A percentile compares a stretch with the other conserved stretches of the same genome.
These are phyloP conservation scores for Priceomyces castillae DNA, from an alignment of 805 yeast species.

Conservation along the genomic window DNA sequence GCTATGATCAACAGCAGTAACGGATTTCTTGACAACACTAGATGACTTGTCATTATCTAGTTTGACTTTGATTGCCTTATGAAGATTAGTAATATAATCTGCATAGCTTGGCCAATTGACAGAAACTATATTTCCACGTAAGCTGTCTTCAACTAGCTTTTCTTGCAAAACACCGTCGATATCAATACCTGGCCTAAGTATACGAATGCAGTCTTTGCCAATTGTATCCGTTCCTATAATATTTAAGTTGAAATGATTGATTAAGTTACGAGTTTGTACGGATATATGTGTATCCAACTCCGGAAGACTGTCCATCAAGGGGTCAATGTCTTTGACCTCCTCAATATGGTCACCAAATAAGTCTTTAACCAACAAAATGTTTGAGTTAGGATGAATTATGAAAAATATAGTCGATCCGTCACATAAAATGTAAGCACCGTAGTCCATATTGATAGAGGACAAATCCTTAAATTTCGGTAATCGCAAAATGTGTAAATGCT, in stretches of 20 bases:
- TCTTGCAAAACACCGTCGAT: conserved; percentile 50
- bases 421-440: conserved; percentile 78
- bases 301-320: conserved; percentile 61
- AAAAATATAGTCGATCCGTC: conserved; percentile 60
- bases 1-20: conserved; percentile 23
- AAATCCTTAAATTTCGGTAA: conserved; percentile 51
- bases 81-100: conserved; percentile 68
- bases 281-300: conserved; percentile 67
- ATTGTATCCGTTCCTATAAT: conserved; percentile 27
- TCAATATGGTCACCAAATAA: conserved; percentile 61
- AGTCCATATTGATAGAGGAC: conserved; percentile 44
- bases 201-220: conserved; percentile 46
- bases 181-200: conserved; percentile 66
- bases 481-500: conserved; percentile 42
- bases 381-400: conserved; percentile 69
- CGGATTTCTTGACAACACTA: conserved; percentile 25
- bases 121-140: conserved; percentile 38
- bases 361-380: conserved; percentile 66
- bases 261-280: conserved; percentile 59
- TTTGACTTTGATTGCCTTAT: conserved; percentile 56
- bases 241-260: conserved; percentile 47
- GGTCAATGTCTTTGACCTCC: conserved; percentile 44
- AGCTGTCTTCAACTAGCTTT: conserved; percentile 70
- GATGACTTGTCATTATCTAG: conserved; percentile 45
- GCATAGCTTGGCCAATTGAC: conserved; percentile 47